These are phyloP conservation scores for Rubia peregrina DNA, from an alignment of 305 asterid genomes.

Conservation along the genomic window DNA sequence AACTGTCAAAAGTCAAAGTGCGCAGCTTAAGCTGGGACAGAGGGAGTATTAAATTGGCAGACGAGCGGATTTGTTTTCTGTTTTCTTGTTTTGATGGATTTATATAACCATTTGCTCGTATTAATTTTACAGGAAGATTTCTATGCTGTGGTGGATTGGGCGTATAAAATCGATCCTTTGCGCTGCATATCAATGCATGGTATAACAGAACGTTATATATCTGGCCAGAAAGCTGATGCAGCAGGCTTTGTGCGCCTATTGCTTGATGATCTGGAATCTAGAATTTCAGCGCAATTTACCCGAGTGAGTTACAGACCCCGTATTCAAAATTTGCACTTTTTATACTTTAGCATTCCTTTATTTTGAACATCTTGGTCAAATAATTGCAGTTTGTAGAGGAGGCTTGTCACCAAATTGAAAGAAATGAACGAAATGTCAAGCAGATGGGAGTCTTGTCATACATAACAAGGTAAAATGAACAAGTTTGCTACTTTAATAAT, in stretches of 20 bases:
- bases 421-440: constrained; percentile 86
- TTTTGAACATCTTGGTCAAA: constrained; percentile 16
- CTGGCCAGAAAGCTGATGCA: constrained; percentile 98
- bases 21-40: no score
- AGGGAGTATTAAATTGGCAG: not conserved
- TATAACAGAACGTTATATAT: constrained; percentile 87
- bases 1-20: no score
- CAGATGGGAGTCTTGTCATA: constrained; percentile 86
- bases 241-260: constrained; percentile 98
- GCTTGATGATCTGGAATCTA: constrained; percentile 91
- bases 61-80: not conserved
- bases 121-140: constrained; percentile 74
- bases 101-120: constrained; percentile 8
- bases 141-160: constrained; percentile 99
- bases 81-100: not conserved
- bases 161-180: constrained; percentile 93
- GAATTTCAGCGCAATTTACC: constrained; percentile 73
- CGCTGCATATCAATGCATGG: constrained; percentile 99
- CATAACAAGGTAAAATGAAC: constrained; percentile 65
- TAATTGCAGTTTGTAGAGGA: constrained; percentile 85
- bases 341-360: constrained; percentile 16
- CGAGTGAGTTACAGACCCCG: constrained; percentile 50
- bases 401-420: constrained; percentile 98
- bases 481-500: constrained; percentile 3
- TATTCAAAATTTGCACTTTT: constrained; percentile 8